Base-by-base conservation (phyloP, 164 flowering plant species). In the Kalanchoe fedtschenkoi region DNA sequence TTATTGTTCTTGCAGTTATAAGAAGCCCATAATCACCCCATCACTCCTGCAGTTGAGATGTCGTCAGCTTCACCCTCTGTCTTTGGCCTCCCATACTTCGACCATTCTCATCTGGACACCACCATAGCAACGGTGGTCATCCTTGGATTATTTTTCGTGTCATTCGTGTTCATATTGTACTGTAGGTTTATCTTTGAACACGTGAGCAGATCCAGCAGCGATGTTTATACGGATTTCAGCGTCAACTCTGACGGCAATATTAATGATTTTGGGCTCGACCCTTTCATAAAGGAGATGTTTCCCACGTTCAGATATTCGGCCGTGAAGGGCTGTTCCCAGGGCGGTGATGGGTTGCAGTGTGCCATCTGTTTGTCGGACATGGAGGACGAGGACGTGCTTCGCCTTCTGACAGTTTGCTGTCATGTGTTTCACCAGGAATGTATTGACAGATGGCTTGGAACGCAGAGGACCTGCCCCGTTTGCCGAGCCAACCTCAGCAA, bases 361-460 rank as follows among this genome's bases (percentile, higher is more conserved):
- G 85, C 91, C 0, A 88, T 91, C 2, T 91, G 97, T 66, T 69
- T 91, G 62, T 61, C 71, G 4, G 96, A 86, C 55, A 85, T 85
- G 59, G 64, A 58, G 0, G 85, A 79, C 17, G 72, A 69, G 0
- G 78, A 79, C 41, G 3, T 75, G 0, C 80, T 89, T 22, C 79
- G 89, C 3, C 76, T 84, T 2, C 29, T 91, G 29, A 70, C 86
- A 0, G 58, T 62, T 1, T 91, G 98, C 63, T 76, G 62, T 72
- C 98, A 91, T 69, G 86, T 80, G 0, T 91, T 87, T 73, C 96
- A 89, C 63, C 82, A 75, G 37, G 89, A 89, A 17, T 89, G 98
- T 71, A 78, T 91, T 17, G 92, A 85, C 68, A 75, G 83, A 1
- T 91, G 96, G 98, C 77, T 89, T 9, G 76, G 57, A 21, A 73